Conservation (phyloP, 2,329 filamentous ascomycete species). For the Verticillium klebahnii region DNA sequence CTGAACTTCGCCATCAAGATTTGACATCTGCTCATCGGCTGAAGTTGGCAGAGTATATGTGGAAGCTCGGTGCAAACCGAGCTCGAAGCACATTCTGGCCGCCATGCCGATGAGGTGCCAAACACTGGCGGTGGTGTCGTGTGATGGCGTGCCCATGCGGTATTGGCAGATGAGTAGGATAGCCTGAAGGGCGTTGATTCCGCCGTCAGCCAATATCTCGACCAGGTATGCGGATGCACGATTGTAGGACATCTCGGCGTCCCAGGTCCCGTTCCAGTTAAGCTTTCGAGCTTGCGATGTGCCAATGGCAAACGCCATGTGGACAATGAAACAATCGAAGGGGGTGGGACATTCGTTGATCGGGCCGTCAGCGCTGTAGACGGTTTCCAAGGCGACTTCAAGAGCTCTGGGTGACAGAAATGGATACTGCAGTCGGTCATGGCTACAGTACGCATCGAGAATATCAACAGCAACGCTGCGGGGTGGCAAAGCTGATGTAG, state of each 20-base stretch:
- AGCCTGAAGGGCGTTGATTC: conserved; percentile 32
- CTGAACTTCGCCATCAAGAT: not conserved
- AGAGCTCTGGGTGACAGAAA: conserved; percentile 28
- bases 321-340: conserved; percentile 32
- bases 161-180: conserved; percentile 38
- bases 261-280: conserved; percentile 36
- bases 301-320: conserved; percentile 39
- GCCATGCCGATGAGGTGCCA: conserved; percentile 40
- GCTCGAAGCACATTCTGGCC: conserved; percentile 32
- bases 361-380: conserved; percentile 20
- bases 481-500: conserved; percentile 21
- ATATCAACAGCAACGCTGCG: conserved; percentile 28
- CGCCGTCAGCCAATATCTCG: conserved; percentile 29
- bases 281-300: conserved; percentile 37
- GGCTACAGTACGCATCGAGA: conserved; percentile 34
- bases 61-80: conserved; percentile 34
- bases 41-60: conserved; percentile 19
- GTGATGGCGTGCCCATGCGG: conserved; percentile 32
- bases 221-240: conserved; percentile 31
- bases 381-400: conserved; percentile 19
- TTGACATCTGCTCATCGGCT: not conserved
- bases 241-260: conserved; percentile 35
- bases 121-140: conserved; percentile 31
- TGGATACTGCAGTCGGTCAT: conserved; percentile 38
- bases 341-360: conserved; percentile 4